Percentiles rank a stretch among this genome's conserved stretches.
Conservation (phyloP, 2,329 filamentous ascomycete species). For the Gyromitra esculenta region DNA sequence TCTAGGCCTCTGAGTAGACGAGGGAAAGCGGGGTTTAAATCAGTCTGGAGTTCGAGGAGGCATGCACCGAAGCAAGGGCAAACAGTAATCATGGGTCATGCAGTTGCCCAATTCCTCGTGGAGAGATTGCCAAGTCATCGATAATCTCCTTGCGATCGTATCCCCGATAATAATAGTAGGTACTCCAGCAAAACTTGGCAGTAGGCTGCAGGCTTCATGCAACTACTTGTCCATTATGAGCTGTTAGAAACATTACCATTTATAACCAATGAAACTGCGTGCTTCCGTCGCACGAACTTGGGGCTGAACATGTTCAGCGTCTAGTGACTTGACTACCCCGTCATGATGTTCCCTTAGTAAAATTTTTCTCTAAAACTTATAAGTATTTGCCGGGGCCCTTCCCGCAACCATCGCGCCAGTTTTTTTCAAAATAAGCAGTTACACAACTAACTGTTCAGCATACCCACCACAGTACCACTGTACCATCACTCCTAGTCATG, state of each 20-base stretch:
- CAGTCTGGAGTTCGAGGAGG: neutral
- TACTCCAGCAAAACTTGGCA: neutral
- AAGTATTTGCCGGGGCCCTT: neutral
- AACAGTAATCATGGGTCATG: neutral
- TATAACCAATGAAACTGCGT: neutral
- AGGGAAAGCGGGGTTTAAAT: neutral
- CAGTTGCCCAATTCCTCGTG: neutral
- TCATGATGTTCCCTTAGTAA: neutral
- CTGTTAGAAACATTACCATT: neutral
- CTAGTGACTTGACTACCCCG: conserved; percentile 7
- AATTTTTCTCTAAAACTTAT: neutral
- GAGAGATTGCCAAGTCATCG: conserved; percentile 7
- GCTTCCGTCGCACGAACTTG: neutral
- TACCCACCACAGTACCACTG: neutral
- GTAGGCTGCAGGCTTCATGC: neutral
- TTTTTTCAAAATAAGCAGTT: neutral
- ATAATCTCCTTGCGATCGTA: conserved; percentile 9
- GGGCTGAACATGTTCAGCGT: neutral
- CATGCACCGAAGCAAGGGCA: neutral
- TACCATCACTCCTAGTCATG: neutral
- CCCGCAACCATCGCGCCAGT: neutral
- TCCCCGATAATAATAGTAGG: neutral
- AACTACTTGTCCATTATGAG: neutral
- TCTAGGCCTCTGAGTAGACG: neutral
- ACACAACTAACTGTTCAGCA: neutral